Evolutionary conservation across 31 red algal species (phyloP).

Genomic region (Porphyra umbilicalis): DNA sequence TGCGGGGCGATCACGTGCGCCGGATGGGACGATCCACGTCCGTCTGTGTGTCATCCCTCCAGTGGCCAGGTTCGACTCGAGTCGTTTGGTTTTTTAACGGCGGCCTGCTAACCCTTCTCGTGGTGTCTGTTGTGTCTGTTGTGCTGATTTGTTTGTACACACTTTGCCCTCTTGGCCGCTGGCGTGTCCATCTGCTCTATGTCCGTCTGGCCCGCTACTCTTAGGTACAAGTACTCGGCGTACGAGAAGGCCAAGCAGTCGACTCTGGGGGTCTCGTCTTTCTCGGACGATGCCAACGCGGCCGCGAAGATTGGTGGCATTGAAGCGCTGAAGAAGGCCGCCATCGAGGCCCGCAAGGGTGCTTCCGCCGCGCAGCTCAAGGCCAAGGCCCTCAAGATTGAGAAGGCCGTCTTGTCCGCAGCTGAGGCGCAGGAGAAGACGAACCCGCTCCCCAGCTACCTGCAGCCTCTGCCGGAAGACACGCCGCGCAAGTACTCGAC

Average conservation of each 20-base stretch:
- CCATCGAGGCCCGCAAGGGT: constrained; percentile 22
- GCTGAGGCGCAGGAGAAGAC: neutral
- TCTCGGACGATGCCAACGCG: constrained; percentile 57
- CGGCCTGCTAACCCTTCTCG: neutral
- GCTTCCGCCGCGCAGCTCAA: constrained; percentile 27
- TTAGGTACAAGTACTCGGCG: constrained; percentile 29
- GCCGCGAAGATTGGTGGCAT: constrained; percentile 52
- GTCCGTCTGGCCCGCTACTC: neutral
- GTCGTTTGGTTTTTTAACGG: too few species aligned
- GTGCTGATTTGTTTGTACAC: neutral
- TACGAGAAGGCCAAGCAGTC: constrained; percentile 47
- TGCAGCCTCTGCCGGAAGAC: constrained; percentile 63
- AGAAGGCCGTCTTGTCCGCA: neutral
- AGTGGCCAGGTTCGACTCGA: too few species aligned
- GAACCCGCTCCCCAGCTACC: constrained; percentile 30
- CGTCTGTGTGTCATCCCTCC: too few species aligned
- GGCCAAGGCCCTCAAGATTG: constrained; percentile 18
- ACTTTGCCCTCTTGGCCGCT: neutral
- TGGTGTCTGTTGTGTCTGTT: neutral
- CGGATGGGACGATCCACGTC: too few species aligned
- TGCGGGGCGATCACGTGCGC: too few species aligned
- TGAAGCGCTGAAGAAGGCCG: constrained; percentile 47
- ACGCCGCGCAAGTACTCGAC: constrained; percentile 48
- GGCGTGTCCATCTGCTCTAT: neutral
- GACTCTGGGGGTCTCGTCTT: constrained; percentile 44